Evolutionary conservation across 179 eudicot species (phyloP), one percentile per base, ranked within the genome.

Genomic region (Drosera spatulata): DNA sequence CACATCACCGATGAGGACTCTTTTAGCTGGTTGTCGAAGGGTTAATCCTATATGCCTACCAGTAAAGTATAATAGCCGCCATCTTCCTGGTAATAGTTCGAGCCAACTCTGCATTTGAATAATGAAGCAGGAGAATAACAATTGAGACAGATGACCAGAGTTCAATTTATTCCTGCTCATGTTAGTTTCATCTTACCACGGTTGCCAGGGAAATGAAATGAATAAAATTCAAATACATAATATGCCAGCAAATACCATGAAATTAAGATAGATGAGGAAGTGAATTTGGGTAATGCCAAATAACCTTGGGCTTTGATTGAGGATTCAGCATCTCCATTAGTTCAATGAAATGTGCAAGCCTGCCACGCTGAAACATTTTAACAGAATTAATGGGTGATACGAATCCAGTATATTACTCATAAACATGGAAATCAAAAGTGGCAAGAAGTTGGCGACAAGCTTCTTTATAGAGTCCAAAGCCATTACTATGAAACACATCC

Each of bases 311-410:
- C 75, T 69, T 85, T 44, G 97, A 77, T 75, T 86, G 81, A 66
- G 88, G 84, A 77, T 90, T 94, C 70, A 94, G 61, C 94, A 86
- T 94, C 77, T 94, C 99, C 95, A 94, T 78, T 13, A 94, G 69
- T 66, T 94, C 99, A 46, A 94, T 65, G 71, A 94, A 86, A 73
- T 93, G 85, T 55, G 88, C 82, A 60, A 93, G 74, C 73, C 91
- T 89, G 61, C 70, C 74, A 62, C 99, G 88, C 96, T 93, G 82
- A 73, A 67, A 69, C 46, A 58, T 43, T 57, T 43, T 4, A 43
- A 43, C 8, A 43, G 5, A 1, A 4, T 4, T 43, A 4, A 43
- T 43, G 45, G 33, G 33, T 22, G 33, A 22, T 22, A 22, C 33
- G 33, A 22, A 22, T 22, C 33, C 0, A 22, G 33, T 22, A 22